A percentile compares a stretch with the other conserved stretches of the same genome.
These are phyloP conservation scores for Leucaena leucocephala DNA, from an alignment of 306 rosid genomes.

Conservation along the genomic window DNA sequence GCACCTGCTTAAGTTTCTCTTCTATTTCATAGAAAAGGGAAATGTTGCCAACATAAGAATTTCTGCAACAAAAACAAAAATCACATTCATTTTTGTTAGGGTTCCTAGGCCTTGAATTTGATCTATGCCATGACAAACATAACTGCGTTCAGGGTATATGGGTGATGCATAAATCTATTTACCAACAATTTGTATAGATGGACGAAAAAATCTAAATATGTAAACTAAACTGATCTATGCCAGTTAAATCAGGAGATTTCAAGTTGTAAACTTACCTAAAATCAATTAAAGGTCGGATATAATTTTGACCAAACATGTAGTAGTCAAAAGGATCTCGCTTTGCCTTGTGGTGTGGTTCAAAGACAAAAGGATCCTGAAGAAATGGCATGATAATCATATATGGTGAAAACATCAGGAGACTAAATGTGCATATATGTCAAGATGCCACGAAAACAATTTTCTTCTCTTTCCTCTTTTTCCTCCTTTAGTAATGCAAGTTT, in stretches of 20 bases:
- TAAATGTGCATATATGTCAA: conserved; percentile 24
- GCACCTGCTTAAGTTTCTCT: conserved; percentile 84
- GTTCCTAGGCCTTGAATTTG: conserved; percentile 25
- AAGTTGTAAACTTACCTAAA: conserved; percentile 64
- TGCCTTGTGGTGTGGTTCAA: conserved; percentile 86
- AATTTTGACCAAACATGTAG: conserved; percentile 88
- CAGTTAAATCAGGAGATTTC: conserved; percentile 24
- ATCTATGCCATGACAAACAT: no score
- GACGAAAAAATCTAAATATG: conserved; percentile 29
- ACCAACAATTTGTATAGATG: not conserved
- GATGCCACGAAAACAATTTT: conserved; percentile 21
- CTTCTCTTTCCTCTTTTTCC: not conserved
- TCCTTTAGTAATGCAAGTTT: not conserved
- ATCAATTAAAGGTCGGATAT: conserved; percentile 90
- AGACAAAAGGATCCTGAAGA: conserved; percentile 91
- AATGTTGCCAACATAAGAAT: conserved; percentile 89
- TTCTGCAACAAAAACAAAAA: conserved; percentile 69
- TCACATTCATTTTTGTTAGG: conserved; percentile 18
- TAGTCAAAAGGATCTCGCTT: conserved; percentile 96
- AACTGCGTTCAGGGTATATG: not conserved
- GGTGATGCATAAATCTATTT: conserved; percentile 13
- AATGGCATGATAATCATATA: conserved; percentile 32
- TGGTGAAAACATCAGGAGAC: conserved; percentile 30
- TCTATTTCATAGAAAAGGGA: conserved; percentile 82
- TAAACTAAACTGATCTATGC: conserved; percentile 24